Evolutionary conservation across 768 basidiomycete genomes (phyloP).

Genomic region (Hypholoma fasciculare): DNA sequence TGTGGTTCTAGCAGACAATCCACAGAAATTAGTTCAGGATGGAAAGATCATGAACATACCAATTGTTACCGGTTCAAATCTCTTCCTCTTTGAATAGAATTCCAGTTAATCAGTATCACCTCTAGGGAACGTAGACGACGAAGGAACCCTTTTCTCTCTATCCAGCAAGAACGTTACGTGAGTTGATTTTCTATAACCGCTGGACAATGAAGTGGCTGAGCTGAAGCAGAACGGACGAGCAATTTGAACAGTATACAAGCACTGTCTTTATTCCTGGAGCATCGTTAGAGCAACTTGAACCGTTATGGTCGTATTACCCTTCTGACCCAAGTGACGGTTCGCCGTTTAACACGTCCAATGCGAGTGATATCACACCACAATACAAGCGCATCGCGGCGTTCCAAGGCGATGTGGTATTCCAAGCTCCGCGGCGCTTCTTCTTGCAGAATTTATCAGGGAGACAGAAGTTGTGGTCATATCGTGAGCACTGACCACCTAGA

Average conservation of each 20-base stretch:
- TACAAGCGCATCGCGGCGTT: constrained; percentile 53
- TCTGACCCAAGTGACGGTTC: constrained; percentile 19
- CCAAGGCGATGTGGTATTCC: constrained; percentile 50
- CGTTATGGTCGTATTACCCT: constrained; percentile 25
- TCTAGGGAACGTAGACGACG: constrained; percentile 36
- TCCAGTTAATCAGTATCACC: background rate
- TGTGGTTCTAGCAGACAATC: constrained; percentile 32
- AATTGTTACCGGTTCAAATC: constrained; percentile 10
- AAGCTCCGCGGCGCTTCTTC: constrained; percentile 50
- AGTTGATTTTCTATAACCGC: constrained; percentile 12
- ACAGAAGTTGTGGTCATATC: constrained; percentile 39
- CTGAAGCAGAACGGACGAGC: constrained; percentile 27
- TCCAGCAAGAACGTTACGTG: constrained; percentile 23
- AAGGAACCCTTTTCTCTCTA: constrained; percentile 5
- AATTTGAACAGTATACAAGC: constrained; percentile 23
- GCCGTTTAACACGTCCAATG: constrained; percentile 23
- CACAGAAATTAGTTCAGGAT: constrained; percentile 28
- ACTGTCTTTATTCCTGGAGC: constrained; percentile 14
- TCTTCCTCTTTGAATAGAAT: background rate
- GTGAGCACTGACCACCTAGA: constrained; percentile 22
- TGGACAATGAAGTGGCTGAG: background rate
- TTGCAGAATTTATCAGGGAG: constrained; percentile 35
- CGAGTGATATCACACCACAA: constrained; percentile 34
- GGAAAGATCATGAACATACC: constrained; percentile 34
- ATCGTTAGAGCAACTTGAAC: constrained; percentile 12